phyloP scores from a whole-genome alignment of 495 filamentous ascomycete genomes.

The Xylaria telfairii region DNA sequence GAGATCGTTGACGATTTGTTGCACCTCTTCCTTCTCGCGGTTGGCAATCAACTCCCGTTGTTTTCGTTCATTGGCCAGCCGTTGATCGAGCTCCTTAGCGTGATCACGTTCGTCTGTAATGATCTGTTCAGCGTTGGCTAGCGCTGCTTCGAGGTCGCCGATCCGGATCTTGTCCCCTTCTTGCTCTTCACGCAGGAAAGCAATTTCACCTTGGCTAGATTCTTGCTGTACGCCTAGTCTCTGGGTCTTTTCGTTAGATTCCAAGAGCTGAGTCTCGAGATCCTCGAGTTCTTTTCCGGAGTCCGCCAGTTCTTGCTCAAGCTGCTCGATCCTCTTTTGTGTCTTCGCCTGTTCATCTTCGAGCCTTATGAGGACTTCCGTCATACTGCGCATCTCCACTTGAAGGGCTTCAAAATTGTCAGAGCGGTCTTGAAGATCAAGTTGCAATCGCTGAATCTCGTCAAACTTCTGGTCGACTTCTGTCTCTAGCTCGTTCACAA shows the following conservation, averaged over 20 bases:
- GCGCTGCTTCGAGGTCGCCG: conserved; percentile 81
- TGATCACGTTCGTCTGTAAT: conserved; percentile 84
- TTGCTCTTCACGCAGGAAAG: conserved; percentile 95
- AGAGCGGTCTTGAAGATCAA: conserved; percentile 70
- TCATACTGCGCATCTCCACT: conserved; percentile 87
- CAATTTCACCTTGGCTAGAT: conserved; percentile 89
- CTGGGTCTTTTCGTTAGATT: conserved; percentile 83
- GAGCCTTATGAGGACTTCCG: conserved; percentile 79
- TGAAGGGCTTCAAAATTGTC: conserved; percentile 88
- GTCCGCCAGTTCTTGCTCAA: conserved; percentile 76
- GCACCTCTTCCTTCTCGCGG: conserved; percentile 83
- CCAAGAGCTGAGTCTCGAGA: conserved; percentile 74
- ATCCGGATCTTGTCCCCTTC: conserved; percentile 98
- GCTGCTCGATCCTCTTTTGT: conserved; percentile 65
- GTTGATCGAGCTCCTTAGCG: conserved; percentile 75
- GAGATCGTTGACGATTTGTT: conserved; percentile 77
- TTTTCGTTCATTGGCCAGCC: conserved; percentile 76
- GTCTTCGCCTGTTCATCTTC: conserved; percentile 84
- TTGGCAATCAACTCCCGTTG: conserved; percentile 86
- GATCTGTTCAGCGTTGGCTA: conserved; percentile 73
- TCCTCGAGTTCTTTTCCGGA: conserved; percentile 78
- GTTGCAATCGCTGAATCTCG: conserved; percentile 74
- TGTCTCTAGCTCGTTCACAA: conserved; percentile 81
- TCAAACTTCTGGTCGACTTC: conserved; percentile 74
- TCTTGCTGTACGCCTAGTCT: conserved; percentile 88